Evolutionary conservation across 2,329 filamentous ascomycete species (phyloP).

Genomic region (Zymoseptoria ardabiliae): DNA sequence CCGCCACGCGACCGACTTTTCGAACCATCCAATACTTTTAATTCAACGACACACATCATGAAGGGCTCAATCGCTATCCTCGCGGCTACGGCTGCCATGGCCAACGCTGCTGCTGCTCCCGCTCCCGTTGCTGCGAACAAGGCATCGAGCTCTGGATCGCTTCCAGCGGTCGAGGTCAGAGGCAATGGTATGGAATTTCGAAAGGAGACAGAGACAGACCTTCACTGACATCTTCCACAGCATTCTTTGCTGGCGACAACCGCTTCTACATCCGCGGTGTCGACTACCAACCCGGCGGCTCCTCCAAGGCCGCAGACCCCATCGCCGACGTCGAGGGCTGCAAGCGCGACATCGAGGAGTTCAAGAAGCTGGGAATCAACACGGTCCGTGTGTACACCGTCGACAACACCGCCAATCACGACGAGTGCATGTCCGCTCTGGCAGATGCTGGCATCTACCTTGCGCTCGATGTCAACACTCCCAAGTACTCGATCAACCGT

Average conservation of each 20-base stretch:
- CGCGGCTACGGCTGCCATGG: conserved; percentile 40
- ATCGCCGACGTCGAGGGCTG: conserved; percentile 64
- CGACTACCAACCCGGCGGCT: conserved; percentile 51
- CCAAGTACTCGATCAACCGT: conserved; percentile 81
- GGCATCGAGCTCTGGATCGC: conserved; percentile 32
- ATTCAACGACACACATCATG: conserved; percentile 36
- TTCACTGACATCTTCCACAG: conserved; percentile 28
- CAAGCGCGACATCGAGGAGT: conserved; percentile 71
- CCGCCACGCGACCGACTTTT: conserved; percentile 4
- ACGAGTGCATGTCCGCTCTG: conserved; percentile 75
- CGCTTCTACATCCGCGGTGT: conserved; percentile 56
- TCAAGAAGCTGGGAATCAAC: conserved; percentile 82
- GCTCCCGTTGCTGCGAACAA: conserved; percentile 29
- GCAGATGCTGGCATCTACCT: conserved; percentile 85
- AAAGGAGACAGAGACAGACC: background rate
- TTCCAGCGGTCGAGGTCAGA: conserved; percentile 54
- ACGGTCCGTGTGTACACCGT: conserved; percentile 87
- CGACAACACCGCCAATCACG: conserved; percentile 76
- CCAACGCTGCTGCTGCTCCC: conserved; percentile 39
- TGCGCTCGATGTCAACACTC: conserved; percentile 86
- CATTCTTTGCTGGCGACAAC: conserved; percentile 56
- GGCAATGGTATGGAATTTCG: conserved; percentile 46
- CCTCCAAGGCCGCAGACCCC: conserved; percentile 60
- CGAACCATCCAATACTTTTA: background rate
- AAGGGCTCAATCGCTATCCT: conserved; percentile 44